Percentiles rank a stretch among this genome's conserved stretches.
phyloP scores from a whole-genome alignment of 441 rosid species.

The Erodium moschatum region DNA sequence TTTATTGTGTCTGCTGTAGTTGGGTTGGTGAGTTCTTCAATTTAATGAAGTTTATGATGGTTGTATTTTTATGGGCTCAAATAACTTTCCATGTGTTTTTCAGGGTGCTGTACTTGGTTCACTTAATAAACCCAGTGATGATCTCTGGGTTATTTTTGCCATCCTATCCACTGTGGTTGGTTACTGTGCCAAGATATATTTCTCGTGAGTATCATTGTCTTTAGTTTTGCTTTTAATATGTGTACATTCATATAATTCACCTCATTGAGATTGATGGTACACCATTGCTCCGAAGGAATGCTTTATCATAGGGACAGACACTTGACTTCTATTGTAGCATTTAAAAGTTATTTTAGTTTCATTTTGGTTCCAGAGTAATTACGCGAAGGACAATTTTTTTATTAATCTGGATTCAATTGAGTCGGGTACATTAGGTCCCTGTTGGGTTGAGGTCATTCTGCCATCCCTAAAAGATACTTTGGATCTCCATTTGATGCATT shows the following conservation, averaged over 20 bases:
- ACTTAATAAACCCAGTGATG: slow-evolving; percentile 32
- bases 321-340: too few species aligned
- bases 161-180: slow-evolving; percentile 41
- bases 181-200: slow-evolving; percentile 44
- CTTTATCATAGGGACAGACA: too few species aligned
- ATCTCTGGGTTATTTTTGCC: slow-evolving; percentile 44
- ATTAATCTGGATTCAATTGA: too few species aligned
- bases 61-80: background rate
- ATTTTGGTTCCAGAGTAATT: too few species aligned
- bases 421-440: too few species aligned
- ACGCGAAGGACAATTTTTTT: too few species aligned
- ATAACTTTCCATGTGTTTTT: background rate
- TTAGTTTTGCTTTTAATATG: background rate
- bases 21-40: slow-evolving; percentile 41
- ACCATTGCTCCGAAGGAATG: too few species aligned
- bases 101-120: slow-evolving; percentile 47
- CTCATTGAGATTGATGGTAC: background rate
- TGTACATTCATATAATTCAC: background rate
- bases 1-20: slow-evolving; percentile 49
- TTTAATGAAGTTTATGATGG: background rate
- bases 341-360: too few species aligned
- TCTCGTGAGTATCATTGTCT: slow-evolving; percentile 27
- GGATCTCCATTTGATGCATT: too few species aligned
- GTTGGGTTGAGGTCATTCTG: too few species aligned
- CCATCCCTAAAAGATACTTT: too few species aligned